Evolutionary conservation across 352 stramenopile species (phyloP), one percentile per base, ranked within the genome.

Genomic region (Phytophthora foliorum): DNA sequence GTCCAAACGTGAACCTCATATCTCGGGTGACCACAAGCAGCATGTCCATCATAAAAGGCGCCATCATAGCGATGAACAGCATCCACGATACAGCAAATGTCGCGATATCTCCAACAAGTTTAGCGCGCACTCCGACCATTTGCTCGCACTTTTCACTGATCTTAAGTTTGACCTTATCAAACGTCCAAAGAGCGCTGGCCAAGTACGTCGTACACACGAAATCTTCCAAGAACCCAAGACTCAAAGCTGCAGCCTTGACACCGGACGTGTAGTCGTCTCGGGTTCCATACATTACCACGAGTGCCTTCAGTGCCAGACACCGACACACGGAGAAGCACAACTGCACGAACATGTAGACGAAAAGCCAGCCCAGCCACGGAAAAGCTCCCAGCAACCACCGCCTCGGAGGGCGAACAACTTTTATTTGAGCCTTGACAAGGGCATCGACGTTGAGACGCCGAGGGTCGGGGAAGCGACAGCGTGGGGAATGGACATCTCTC

Each of bases 1-100:
- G 73, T 19, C 74, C 75, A 16, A 79, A 72, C 55, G 72, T 76
- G 56, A 83, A 77, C 19, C 78, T 62, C 50, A 74, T 70, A 21
- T 77, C 42, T 5, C 69, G 73, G 5, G 67, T 68, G 4, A 63
- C 60, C 27, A 87, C 32, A 6, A 82, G 56, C 54, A 81, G n/a
- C 57, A 71, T 48, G 34, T 83, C 75, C 3, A 65, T 59, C 2
- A 63, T 42, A 44, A 83, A 78, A 11, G 70, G 70, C 10, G 63
- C 32, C 11, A 79, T 36, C n/a, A 50, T 32, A 21, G 55, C 5
- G 4, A 66, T 32, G 25, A 75, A 76, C 9, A 84, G 42, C 22
- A 55, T n/a, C 56, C 56, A 55, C 13, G 56, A 63, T 1, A 55
- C 42, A 0, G 22, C 21, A 38, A 55, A 54, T 7, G 44, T 63